Percentiles rank a stretch among this genome's conserved stretches.
These are phyloP conservation scores for Barnettozyma salicaria DNA, from an alignment of 805 yeast genomes.

Conservation along the genomic window DNA sequence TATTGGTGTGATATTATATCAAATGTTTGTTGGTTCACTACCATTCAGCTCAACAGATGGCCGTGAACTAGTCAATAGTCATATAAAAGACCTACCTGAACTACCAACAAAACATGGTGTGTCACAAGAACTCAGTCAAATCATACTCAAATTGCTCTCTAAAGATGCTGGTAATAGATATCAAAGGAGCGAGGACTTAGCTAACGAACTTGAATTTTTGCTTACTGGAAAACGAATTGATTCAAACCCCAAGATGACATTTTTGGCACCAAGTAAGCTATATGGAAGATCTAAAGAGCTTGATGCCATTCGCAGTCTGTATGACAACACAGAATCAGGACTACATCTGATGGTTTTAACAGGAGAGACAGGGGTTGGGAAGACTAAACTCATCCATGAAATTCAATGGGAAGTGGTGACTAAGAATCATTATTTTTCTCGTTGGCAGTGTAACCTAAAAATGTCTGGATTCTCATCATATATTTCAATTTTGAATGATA, in stretches of 20 bases:
- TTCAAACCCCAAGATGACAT: slow-evolving; percentile 10
- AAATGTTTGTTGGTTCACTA: slow-evolving; percentile 38
- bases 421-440: slow-evolving; percentile 26
- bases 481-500: slow-evolving; percentile 33
- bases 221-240: slow-evolving; percentile 2
- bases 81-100: slow-evolving; percentile 36
- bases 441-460: slow-evolving; percentile 26
- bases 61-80: slow-evolving; percentile 34
- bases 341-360: slow-evolving; percentile 29
- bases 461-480: slow-evolving; percentile 33
- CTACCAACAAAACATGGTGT: slow-evolving; percentile 28
- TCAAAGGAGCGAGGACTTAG: slow-evolving; percentile 29
- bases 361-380: slow-evolving; percentile 44
- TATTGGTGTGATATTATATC: slow-evolving; percentile 45
- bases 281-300: slow-evolving; percentile 28
- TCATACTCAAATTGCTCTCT: slow-evolving; percentile 38
- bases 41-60: slow-evolving; percentile 40
- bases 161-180: slow-evolving; percentile 38
- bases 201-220: slow-evolving; percentile 30
- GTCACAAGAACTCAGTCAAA: slow-evolving; percentile 29
- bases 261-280: slow-evolving; percentile 24
- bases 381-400: slow-evolving; percentile 36
- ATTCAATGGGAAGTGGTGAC: slow-evolving; percentile 32
- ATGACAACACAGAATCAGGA: slow-evolving; percentile 19
- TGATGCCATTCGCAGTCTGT: slow-evolving; percentile 20